phyloP scores from a whole-genome alignment of 371 early-diverging fungal species.

The Mortierella sp. region DNA sequence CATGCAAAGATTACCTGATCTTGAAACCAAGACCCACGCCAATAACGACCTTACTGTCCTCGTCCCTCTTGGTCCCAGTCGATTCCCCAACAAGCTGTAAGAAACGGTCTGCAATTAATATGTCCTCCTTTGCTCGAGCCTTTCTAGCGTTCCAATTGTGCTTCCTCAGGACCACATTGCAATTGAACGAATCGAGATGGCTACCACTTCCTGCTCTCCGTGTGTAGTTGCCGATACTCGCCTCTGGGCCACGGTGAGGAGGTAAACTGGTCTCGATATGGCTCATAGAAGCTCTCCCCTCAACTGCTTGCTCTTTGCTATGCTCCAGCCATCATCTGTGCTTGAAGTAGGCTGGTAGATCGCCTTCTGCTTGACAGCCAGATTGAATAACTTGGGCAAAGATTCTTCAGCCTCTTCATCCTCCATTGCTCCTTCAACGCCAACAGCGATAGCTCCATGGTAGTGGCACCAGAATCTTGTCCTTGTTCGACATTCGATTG shows the following conservation, averaged over 20 bases:
- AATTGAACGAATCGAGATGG: conserved; percentile 16
- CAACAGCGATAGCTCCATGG: too few relatives aligned
- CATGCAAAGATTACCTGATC: too few relatives aligned
- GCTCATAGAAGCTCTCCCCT: not conserved
- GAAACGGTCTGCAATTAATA: conserved; percentile 13
- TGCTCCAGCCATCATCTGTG: conserved; percentile 19
- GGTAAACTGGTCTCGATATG: conserved; percentile 15
- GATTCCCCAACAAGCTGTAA: conserved; percentile 17
- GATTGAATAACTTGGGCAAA: too few relatives aligned
- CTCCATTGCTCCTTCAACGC: too few relatives aligned
- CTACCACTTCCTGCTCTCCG: conserved; percentile 2
- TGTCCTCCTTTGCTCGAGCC: conserved; percentile 17
- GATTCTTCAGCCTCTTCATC: too few relatives aligned
- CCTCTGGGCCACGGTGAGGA: not conserved
- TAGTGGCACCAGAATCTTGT: too few relatives aligned
- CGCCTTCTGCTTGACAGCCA: too few relatives aligned
- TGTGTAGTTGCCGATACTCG: not conserved
- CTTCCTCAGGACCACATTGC: not conserved
- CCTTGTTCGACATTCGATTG: too few relatives aligned
- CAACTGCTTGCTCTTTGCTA: not conserved
- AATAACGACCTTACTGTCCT: too few relatives aligned
- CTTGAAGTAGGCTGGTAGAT: too few relatives aligned
- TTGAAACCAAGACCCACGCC: too few relatives aligned
- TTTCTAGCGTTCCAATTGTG: conserved; percentile 14
- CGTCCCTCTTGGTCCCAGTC: too few relatives aligned